Percentiles rank a stretch among this genome's conserved stretches.
These are phyloP conservation scores for Microsporum canis DNA, from an alignment of 2,329 filamentous ascomycete genomes.

Conservation along the genomic window DNA sequence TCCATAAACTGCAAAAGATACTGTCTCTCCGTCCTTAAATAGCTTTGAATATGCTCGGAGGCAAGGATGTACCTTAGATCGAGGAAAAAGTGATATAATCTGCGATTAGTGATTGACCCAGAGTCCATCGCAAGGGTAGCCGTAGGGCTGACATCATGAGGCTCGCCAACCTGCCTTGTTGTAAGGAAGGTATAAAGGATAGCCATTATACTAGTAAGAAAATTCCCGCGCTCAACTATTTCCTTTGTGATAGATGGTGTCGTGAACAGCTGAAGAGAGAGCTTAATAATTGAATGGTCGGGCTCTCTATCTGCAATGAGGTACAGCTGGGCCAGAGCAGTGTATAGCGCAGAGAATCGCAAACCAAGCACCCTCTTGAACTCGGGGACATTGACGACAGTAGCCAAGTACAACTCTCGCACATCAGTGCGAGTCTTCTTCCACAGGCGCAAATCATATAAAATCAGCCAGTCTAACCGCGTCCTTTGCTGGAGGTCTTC, in stretches of 20 bases:
- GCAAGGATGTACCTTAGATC: constrained; percentile 86
- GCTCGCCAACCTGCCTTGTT: constrained; percentile 87
- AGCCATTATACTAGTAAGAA: constrained; percentile 85
- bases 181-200: constrained; percentile 97
- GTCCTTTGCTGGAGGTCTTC: constrained; percentile 86
- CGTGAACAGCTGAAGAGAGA: constrained; percentile 91
- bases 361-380: constrained; percentile 92
- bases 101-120: constrained; percentile 84
- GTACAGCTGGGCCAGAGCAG: constrained; percentile 83
- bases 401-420: constrained; percentile 88
- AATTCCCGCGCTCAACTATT: constrained; percentile 88
- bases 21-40: constrained; percentile 67
- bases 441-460: constrained; percentile 94
- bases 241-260: constrained; percentile 94
- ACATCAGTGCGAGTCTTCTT: constrained; percentile 87
- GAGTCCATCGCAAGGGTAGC: constrained; percentile 87
- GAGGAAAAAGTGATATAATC: constrained; percentile 96
- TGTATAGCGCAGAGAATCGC: constrained; percentile 91
- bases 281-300: constrained; percentile 95
- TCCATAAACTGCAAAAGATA: constrained; percentile 94
- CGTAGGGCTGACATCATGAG: constrained; percentile 73
- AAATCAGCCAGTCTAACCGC: constrained; percentile 81
- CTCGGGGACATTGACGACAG: constrained; percentile 85
- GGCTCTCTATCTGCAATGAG: constrained; percentile 92
- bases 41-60: constrained; percentile 76